A percentile compares a stretch with the other conserved stretches of the same genome.
Evolutionary conservation across 208 protist genomes (phyloP).

Genomic region (Leishmania amazonensis): DNA sequence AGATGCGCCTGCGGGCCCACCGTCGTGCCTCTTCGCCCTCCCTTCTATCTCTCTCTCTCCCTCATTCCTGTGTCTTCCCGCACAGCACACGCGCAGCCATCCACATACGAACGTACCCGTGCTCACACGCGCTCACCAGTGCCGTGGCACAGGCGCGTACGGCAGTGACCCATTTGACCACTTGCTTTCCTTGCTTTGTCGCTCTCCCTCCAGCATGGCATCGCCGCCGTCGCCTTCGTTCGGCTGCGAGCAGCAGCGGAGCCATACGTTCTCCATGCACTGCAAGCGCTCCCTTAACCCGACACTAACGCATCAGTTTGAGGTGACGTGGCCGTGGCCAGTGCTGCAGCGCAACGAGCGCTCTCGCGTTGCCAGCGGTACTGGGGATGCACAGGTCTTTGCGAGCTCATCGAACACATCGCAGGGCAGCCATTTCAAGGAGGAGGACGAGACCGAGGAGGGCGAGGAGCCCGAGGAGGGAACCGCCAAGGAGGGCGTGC

Average conservation of each 20-base stretch:
- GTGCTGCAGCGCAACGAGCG: neutral
- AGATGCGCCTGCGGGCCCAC: neutral
- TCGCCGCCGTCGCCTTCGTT: neutral
- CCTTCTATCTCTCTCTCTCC: neutral
- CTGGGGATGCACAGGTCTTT: neutral
- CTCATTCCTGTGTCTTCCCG: neutral
- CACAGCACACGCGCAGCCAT: neutral
- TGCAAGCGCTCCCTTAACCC: constrained; percentile 43
- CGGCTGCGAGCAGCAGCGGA: constrained; percentile 19
- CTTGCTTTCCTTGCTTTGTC: neutral
- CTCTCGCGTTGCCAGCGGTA: neutral
- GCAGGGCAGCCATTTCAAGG: neutral
- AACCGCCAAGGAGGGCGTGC: neutral
- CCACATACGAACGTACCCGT: neutral
- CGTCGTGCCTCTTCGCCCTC: neutral
- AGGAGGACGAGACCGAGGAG: neutral
- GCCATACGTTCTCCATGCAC: constrained; percentile 23
- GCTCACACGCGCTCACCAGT: neutral
- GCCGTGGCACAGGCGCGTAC: neutral
- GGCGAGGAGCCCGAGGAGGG: neutral
- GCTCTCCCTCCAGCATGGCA: neutral
- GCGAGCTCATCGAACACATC: neutral
- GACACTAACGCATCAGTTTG: constrained; percentile 48
- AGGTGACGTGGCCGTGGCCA: constrained; percentile 64
- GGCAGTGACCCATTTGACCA: no score